These are phyloP conservation scores for Mortierella sp. DNA, from an alignment of 371 early-diverging fungal genomes.

Conservation along the genomic window DNA sequence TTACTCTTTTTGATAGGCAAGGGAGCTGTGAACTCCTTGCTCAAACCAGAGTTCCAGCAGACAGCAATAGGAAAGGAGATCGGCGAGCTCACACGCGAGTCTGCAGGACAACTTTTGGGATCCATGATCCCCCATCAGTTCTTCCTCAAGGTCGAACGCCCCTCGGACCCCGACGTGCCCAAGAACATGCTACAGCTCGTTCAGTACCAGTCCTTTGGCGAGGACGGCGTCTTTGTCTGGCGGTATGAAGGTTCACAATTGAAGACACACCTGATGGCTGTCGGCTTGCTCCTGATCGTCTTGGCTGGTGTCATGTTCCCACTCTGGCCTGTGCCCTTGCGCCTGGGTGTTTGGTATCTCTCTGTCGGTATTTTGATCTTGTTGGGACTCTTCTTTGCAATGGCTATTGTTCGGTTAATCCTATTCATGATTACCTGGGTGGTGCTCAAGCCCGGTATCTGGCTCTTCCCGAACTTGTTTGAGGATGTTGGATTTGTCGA, in stretches of 20 bases:
- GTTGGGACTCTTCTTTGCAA: slow-evolving; percentile 90
- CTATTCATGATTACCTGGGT: slow-evolving; percentile 87
- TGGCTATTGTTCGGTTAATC: slow-evolving; percentile 91
- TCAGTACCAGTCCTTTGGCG: slow-evolving; percentile 76
- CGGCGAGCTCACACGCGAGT: slow-evolving; percentile 68
- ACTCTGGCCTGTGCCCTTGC: slow-evolving; percentile 93
- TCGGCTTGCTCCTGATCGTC: slow-evolving; percentile 78
- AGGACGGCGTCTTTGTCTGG: slow-evolving; percentile 96
- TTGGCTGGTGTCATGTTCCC: slow-evolving; percentile 98
- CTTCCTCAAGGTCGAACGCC: slow-evolving; percentile 78
- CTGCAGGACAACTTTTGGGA: slow-evolving; percentile 73
- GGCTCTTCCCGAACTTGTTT: slow-evolving; percentile 99
- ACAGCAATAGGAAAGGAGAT: slow-evolving; percentile 60
- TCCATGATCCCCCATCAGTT: slow-evolving; percentile 77
- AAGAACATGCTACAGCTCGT: slow-evolving; percentile 65
- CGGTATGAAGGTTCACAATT: slow-evolving; percentile 91
- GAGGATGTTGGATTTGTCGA: slow-evolving; percentile 99
- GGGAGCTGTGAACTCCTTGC: slow-evolving; percentile 87
- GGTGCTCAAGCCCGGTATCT: slow-evolving; percentile 88
- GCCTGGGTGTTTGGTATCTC: slow-evolving; percentile 92
- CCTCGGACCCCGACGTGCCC: slow-evolving; percentile 64
- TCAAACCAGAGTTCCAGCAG: slow-evolving; percentile 76
- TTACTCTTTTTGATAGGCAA: no score
- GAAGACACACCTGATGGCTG: slow-evolving; percentile 78
- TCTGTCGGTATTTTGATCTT: slow-evolving; percentile 88